These are phyloP conservation scores for Suaeda aralocaspica DNA, from an alignment of 148 eudicot species.

Conservation along the genomic window DNA sequence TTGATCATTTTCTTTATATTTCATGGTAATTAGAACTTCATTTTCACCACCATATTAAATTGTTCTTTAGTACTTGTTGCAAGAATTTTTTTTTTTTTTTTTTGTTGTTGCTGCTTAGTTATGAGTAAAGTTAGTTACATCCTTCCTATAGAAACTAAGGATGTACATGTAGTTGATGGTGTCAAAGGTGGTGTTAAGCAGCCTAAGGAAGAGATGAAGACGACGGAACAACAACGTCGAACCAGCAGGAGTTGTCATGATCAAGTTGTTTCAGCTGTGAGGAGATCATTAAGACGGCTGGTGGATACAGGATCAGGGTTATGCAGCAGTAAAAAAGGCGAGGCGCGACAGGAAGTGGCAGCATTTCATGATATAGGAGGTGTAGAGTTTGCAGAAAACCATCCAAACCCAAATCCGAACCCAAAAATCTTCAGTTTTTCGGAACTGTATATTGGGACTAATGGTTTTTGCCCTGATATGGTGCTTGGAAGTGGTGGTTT, in stretches of 20 bases:
- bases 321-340: constrained; percentile 1
- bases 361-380: constrained; percentile 67
- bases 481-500: constrained; percentile 91
- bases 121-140: constrained; percentile 46
- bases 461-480: constrained; percentile 55
- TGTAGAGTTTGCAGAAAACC: constrained; percentile 36
- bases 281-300: constrained; percentile 29
- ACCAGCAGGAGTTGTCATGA: constrained; percentile 4
- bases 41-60: no score
- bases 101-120: no score
- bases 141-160: constrained; percentile 26
- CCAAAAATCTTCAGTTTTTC: constrained; percentile 82
- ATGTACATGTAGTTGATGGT: no score
- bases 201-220: no score
- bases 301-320: constrained; percentile 1
- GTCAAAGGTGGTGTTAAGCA: no score
- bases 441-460: constrained; percentile 81
- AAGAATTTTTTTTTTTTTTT: no score
- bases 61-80: no score
- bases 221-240: not conserved
- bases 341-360: not conserved
- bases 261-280: constrained; percentile 23
- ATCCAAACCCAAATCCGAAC: constrained; percentile 24
- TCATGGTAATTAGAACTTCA: no score
- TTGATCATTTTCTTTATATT: no score